These are phyloP conservation scores for Filosporella fistucella DNA, from an alignment of 495 filamentous ascomycete genomes.

Conservation along the genomic window DNA sequence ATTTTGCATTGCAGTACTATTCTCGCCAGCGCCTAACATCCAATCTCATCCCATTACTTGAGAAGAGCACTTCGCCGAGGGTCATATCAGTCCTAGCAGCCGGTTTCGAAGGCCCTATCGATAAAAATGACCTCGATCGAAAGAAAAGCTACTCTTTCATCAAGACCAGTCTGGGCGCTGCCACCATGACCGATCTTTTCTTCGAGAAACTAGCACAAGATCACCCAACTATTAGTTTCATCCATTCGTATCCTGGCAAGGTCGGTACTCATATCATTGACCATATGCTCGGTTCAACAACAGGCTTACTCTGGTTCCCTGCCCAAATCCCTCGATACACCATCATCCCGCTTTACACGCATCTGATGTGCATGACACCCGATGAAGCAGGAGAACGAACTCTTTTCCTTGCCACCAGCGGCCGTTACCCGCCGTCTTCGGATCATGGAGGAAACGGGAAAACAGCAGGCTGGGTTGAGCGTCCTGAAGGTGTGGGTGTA, in stretches of 20 bases:
- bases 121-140: not conserved
- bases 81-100: slow-evolving; percentile 8
- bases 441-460: not conserved
- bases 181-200: slow-evolving; percentile 25
- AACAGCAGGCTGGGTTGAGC: not conserved
- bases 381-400: slow-evolving; percentile 5
- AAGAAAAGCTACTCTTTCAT: slow-evolving; percentile 16
- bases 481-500: not conserved
- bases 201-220: slow-evolving; percentile 24
- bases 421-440: not conserved
- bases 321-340: slow-evolving; percentile 2
- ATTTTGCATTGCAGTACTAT: slow-evolving; percentile 21
- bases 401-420: slow-evolving; percentile 4
- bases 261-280: slow-evolving; percentile 21
- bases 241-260: slow-evolving; percentile 32
- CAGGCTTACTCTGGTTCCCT: slow-evolving; percentile 1
- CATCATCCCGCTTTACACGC: not conserved
- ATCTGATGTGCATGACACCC: not conserved
- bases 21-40: slow-evolving; percentile 15
- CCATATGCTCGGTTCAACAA: not conserved
- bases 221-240: slow-evolving; percentile 26
- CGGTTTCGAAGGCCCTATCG: slow-evolving; percentile 6
- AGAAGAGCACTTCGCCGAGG: slow-evolving; percentile 5
- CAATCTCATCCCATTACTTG: slow-evolving; percentile 17
- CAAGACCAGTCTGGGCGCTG: slow-evolving; percentile 18